Base-by-base conservation (phyloP, 1,139 yeast genomes). In the Blastobotrys niveus region DNA sequence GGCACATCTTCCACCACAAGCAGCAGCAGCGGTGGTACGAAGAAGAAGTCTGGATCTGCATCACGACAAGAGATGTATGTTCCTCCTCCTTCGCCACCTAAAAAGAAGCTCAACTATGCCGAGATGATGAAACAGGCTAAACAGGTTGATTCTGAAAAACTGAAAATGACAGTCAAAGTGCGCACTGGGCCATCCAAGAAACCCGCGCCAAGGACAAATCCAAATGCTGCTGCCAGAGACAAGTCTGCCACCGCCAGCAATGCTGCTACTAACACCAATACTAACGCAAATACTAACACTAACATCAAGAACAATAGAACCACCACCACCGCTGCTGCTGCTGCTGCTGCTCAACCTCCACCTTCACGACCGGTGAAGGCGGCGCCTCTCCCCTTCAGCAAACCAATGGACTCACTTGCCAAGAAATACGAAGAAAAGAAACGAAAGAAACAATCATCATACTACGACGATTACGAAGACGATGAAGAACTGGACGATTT, bases 101-200 rank as follows among this genome's bases (percentile, higher is more conserved):
- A 49, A 34, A 57, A 57, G 46, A 53, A 56, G 51, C 56, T 67
- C 32, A 65, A 63, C 30, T 67, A 66, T 46, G 57, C 58, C 29
- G 71, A 67, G 32, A 56, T 67, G 20, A 59, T 67, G 67, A 59
- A 61, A 38, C 63, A 64, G 49, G 72, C 72, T 0, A 61, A 61
- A 25, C 48, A 53, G 4, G 61, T 67, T 9, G 63, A 66, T 44
- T 42, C 57, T 2, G 64, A 62, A 30, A 65, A 64, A 47, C 58
- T 67, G 33, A 65, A 60, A 48, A 43, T 67, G 38, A 60, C 58
- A 2, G 57, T 67, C 37, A 65, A 65, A 43, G 64, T 65, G 17
- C 34, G 40, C 3, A 41, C 40, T 17, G 32, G 20, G 29, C 21
- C 38, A 35, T 20, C 8, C n/a, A 6, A 27, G 30, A n/a, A n/a